A percentile compares a stretch with the other conserved stretches of the same genome.
Conservation (phyloP, 129 eudicot genomes). For the Tagetes patula region DNA sequence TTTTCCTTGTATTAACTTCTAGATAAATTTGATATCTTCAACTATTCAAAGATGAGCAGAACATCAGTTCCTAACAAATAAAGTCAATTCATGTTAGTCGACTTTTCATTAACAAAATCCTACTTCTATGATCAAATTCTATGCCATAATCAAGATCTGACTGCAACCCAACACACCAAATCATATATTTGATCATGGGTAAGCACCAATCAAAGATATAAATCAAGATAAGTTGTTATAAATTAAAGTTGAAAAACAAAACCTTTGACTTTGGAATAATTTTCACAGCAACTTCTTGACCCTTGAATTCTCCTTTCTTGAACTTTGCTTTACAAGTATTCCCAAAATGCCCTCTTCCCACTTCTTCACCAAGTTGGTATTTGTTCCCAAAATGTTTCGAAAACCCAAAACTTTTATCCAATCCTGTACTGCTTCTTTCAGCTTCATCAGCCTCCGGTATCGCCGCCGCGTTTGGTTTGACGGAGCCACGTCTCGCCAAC, state of each 20-base stretch:
- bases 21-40: not conserved
- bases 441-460: constrained; percentile 49
- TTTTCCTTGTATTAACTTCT: constrained; percentile 8
- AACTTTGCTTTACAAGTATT: constrained; percentile 65
- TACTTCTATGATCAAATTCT: not conserved
- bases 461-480: constrained; percentile 55
- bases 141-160: constrained; percentile 29
- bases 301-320: constrained; percentile 83
- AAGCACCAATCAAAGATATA: constrained; percentile 19
- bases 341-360: constrained; percentile 97
- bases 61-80: not conserved
- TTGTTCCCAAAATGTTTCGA: constrained; percentile 57
- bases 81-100: constrained; percentile 21
- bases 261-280: constrained; percentile 92
- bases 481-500: constrained; percentile 60
- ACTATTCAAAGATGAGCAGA: not conserved
- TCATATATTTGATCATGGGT: constrained; percentile 3
- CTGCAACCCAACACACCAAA: constrained; percentile 9
- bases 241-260: not conserved
- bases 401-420: constrained; percentile 86
- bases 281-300: constrained; percentile 85
- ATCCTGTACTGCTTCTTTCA: constrained; percentile 30
- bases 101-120: constrained; percentile 18
- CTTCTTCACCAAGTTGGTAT: constrained; percentile 78
- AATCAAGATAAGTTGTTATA: not conserved